Evolutionary conservation across 2,329 filamentous ascomycete genomes (phyloP), one percentile per base, ranked within the genome.

Genomic region (Exutisphaerella laricina): DNA sequence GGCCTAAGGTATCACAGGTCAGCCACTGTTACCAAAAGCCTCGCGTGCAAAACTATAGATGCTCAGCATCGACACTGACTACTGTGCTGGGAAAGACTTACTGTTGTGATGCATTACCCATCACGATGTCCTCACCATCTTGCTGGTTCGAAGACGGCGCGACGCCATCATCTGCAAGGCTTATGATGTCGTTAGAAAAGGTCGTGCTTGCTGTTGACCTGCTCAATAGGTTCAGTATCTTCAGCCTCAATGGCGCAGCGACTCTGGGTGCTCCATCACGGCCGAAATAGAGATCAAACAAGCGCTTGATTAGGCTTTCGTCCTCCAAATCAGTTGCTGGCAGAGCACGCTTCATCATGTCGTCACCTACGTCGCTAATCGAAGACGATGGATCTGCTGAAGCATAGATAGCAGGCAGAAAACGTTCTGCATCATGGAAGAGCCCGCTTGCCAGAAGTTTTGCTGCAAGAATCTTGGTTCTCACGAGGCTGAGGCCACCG

Each of bases 291-390:
- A 88, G 74, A 3, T 74, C 66, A 55, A 88, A 89, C 2, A 97
- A 70, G 12, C 75, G 70, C 43, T 75, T 68, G 3, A 94, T 72
- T 2, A 88, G 65, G 1, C 62, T 54, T 7, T 70, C 57, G 48
- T 87, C 76, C 61, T 97, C 90, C 18, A 96, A 69, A 6, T 85
- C 80, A 6, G 85, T 77, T 1, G 79, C 70, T 7, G 78, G 70
- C 20, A 72, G 75, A 21, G 79, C 84, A 51, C 89, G 76, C 66
- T 96, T 98, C 51, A 97, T 66, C 36, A 94, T 78, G 56, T 95
- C 88, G 43, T 96, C 88, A 0, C 86, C 90, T n/a, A 87, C 70
- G n/a, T 84, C 80, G 8, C 85, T 81, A 26, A 96, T 81, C 6
- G 84, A 78, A 25, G 82, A 87, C 52, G 96, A 92, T 1, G 81